Base-by-base conservation (phyloP, 108 stramenopile species). In the Chaetoceros tenuissimus region DNA sequence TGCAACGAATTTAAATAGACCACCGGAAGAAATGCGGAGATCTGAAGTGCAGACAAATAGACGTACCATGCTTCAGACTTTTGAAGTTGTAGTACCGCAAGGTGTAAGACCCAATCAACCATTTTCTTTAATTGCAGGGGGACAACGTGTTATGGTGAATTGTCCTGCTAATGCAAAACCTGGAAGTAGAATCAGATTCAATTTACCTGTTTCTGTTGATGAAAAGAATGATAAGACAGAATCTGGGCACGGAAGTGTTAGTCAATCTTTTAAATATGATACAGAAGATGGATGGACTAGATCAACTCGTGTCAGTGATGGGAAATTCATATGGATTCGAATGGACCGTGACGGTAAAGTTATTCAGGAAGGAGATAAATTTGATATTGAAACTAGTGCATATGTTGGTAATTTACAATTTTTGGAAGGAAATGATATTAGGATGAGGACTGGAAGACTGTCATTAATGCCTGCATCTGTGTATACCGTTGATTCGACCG, bases 321-420 rank as follows among this genome's bases (percentile, higher is more conserved):
- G 89, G 68, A 96, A 88, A 59, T 92, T 96, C 66, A 87, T 92
- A 68, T 96, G 95, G 95, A 75, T 91, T 0, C 73, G 83, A 18
- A 79, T 77, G 49, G 62, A 82, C 23, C 49, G 73, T 24, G 75
- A 88, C n/a, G 64, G 66, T 24, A 25, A 23, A 53, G 65, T 43
- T 19, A 8, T 45, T 23, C 23, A 31, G 20, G 29, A 3, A 8
- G 48, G 19, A 13, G 50, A 57, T 24, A 57, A 62, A 22, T 94
- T 90, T 62, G 82, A 95, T 54, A 60, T 90, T 40, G 57, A 78
- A 24, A 73, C 69, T 48, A 73, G 79, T 21, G 91, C 94, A 25
- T 90, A 84, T 62, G 87, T 92, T 16, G 85, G 91, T 13, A 75
- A 74, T 46, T n/a, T 95, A 3, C 51, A 48, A 26, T 82, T 72